Evolutionary conservation across 495 filamentous ascomycete species (phyloP).

Genomic region (Monascus purpureus): DNA sequence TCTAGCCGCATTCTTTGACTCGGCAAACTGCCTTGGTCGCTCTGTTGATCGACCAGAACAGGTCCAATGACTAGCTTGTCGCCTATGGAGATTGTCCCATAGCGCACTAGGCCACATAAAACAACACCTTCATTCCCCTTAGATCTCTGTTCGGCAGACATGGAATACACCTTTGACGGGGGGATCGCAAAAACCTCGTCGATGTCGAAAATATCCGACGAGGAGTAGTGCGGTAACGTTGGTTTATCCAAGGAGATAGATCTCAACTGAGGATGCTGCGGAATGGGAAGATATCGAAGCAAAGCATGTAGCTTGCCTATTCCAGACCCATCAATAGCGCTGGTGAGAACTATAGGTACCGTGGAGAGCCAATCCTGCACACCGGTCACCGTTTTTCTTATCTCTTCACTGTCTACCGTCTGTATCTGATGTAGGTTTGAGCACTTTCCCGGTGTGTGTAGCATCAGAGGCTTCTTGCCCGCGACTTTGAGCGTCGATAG

Average conservation of each 20-base stretch:
- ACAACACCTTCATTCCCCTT: slow-evolving; percentile 45
- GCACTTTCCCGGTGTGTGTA: slow-evolving; percentile 32
- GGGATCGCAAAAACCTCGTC: slow-evolving; percentile 68
- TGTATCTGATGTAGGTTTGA: slow-evolving; percentile 23
- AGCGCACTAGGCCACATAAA: slow-evolving; percentile 67
- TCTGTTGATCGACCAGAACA: slow-evolving; percentile 34
- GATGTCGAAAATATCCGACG: slow-evolving; percentile 60
- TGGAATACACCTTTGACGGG: slow-evolving; percentile 31
- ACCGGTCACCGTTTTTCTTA: slow-evolving; percentile 32
- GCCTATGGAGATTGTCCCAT: slow-evolving; percentile 64
- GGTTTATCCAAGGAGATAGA: slow-evolving; percentile 8
- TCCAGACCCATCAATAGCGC: slow-evolving; percentile 72
- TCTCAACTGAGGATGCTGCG: slow-evolving; percentile 33
- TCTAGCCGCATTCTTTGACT: slow-evolving; percentile 10
- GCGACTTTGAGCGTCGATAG: slow-evolving; percentile 65
- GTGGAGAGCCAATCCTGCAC: slow-evolving; percentile 30
- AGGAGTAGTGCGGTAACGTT: slow-evolving; percentile 19
- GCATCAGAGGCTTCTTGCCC: slow-evolving; percentile 56
- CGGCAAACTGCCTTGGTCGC: slow-evolving; percentile 5
- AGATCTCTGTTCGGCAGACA: slow-evolving; percentile 18
- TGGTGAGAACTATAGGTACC: slow-evolving; percentile 82
- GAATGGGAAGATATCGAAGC: slow-evolving; percentile 62
- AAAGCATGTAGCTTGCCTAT: slow-evolving; percentile 72
- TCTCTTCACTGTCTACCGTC: slow-evolving; percentile 32
- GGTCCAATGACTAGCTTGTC: slow-evolving; percentile 72